Percentiles rank a stretch among this genome's conserved stretches.
Evolutionary conservation across 768 basidiomycete genomes (phyloP).

Genomic region (Pluteus cervinus): DNA sequence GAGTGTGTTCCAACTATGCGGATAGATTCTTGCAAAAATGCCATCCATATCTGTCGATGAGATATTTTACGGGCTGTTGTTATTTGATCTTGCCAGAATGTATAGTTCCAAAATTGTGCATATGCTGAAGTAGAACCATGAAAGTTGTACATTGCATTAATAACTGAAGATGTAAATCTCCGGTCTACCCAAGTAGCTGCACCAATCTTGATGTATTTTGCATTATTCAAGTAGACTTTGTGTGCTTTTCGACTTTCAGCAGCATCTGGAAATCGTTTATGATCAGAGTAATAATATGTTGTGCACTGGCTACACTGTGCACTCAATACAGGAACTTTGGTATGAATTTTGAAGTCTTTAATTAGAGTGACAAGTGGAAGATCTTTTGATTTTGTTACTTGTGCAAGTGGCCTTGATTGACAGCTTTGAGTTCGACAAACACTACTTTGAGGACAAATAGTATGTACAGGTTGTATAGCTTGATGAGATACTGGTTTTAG

Average conservation of each 20-base stretch:
- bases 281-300: slow-evolving; percentile 3
- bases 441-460: neutral
- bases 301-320: slow-evolving; percentile 1
- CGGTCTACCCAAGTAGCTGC: slow-evolving; percentile 4
- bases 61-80: neutral
- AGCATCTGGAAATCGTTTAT: neutral
- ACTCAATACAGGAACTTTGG: neutral
- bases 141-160: slow-evolving; percentile 2
- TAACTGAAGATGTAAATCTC: neutral
- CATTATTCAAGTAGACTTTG: slow-evolving; percentile 4
- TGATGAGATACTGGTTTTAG: neutral
- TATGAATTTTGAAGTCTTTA: slow-evolving; percentile 2
- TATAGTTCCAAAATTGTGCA: neutral
- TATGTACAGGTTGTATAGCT: neutral
- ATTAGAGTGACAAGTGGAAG: slow-evolving; percentile 4
- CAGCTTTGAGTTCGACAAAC: neutral
- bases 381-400: slow-evolving; percentile 1
- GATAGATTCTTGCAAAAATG: slow-evolving; percentile 6
- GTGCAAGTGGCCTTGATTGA: neutral
- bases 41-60: neutral
- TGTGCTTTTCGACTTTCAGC: neutral
- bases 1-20: slow-evolving; percentile 1
- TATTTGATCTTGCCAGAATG: too few species aligned
- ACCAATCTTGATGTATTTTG: slow-evolving; percentile 6
- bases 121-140: slow-evolving; percentile 3